A percentile compares a stretch with the other conserved stretches of the same genome.
These are phyloP conservation scores for Mycena latifolia DNA, from an alignment of 768 basidiomycete species.

Conservation along the genomic window DNA sequence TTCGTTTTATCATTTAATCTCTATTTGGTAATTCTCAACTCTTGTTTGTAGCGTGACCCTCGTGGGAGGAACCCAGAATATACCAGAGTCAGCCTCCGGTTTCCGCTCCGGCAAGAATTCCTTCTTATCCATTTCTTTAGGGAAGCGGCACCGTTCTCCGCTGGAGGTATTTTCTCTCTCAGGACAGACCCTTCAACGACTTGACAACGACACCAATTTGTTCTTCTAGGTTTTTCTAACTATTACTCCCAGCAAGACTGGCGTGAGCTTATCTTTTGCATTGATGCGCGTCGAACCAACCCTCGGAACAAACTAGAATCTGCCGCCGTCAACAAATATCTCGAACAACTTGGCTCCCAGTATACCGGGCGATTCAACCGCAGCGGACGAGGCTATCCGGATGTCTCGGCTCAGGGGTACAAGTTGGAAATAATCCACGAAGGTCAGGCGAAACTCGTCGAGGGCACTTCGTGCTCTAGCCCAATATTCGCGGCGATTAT, in stretches of 20 bases:
- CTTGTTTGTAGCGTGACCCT: not conserved
- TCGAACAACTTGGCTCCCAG: not conserved
- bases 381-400: slow-evolving; percentile 38
- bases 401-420: slow-evolving; percentile 16
- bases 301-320: not conserved
- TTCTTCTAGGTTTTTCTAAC: not conserved
- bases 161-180: too few species aligned
- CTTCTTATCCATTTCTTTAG: too few species aligned
- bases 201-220: too few species aligned
- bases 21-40: not conserved
- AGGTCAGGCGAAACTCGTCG: slow-evolving; percentile 25
- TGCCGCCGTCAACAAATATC: slow-evolving; percentile 4
- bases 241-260: not conserved
- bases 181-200: too few species aligned
- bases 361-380: slow-evolving; percentile 57
- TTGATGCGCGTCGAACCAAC: not conserved
- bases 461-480: slow-evolving; percentile 57
- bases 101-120: too few species aligned
- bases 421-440: slow-evolving; percentile 3
- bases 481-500: slow-evolving; percentile 59
- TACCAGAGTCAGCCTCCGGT: too few species aligned
- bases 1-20: not conserved
- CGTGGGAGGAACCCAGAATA: not conserved
- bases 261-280: not conserved
- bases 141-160: not conserved